These are phyloP conservation scores for Wickerhamiella parazyma DNA, from an alignment of 805 yeast species.

Conservation along the genomic window DNA sequence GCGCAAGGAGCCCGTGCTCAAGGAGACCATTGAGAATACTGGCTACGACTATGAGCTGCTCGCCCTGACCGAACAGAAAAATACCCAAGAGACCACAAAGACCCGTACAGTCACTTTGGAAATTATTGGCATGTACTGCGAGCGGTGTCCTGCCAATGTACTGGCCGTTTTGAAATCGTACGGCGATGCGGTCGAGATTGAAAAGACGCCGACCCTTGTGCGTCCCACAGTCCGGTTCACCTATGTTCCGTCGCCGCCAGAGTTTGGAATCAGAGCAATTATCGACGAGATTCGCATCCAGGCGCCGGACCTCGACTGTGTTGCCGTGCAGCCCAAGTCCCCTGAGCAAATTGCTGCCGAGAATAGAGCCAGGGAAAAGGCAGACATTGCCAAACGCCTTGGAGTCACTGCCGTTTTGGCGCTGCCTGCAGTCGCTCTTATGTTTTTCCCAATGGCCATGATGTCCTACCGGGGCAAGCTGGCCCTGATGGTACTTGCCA, in stretches of 20 bases:
- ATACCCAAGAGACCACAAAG: slow-evolving; percentile 34
- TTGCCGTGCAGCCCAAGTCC: slow-evolving; percentile 39
- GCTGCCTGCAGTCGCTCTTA: slow-evolving; percentile 45
- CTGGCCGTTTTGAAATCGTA: slow-evolving; percentile 35
- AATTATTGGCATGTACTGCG: slow-evolving; percentile 57
- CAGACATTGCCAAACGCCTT: slow-evolving; percentile 36
- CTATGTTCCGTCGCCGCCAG: slow-evolving; percentile 46
- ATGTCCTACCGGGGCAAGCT: slow-evolving; percentile 47
- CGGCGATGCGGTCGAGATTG: slow-evolving; percentile 45
- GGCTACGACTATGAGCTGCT: slow-evolving; percentile 42
- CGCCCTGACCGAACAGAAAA: slow-evolving; percentile 32
- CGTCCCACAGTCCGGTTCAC: slow-evolving; percentile 51
- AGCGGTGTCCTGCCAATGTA: slow-evolving; percentile 50
- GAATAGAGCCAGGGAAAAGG: slow-evolving; percentile 18
- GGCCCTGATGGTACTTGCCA: slow-evolving; percentile 49
- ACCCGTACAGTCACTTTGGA: slow-evolving; percentile 45
- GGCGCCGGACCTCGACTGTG: slow-evolving; percentile 36
- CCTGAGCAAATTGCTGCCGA: slow-evolving; percentile 52
- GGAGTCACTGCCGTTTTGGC: slow-evolving; percentile 35
- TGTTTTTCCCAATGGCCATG: slow-evolving; percentile 29
- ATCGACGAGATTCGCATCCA: slow-evolving; percentile 36
- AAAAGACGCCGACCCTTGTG: slow-evolving; percentile 40
- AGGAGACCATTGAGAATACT: slow-evolving; percentile 36
- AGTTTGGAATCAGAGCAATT: slow-evolving; percentile 40
- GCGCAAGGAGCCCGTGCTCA: slow-evolving; percentile 30